Conservation (phyloP, 306 rosid species). For the Quercus rubra region DNA sequence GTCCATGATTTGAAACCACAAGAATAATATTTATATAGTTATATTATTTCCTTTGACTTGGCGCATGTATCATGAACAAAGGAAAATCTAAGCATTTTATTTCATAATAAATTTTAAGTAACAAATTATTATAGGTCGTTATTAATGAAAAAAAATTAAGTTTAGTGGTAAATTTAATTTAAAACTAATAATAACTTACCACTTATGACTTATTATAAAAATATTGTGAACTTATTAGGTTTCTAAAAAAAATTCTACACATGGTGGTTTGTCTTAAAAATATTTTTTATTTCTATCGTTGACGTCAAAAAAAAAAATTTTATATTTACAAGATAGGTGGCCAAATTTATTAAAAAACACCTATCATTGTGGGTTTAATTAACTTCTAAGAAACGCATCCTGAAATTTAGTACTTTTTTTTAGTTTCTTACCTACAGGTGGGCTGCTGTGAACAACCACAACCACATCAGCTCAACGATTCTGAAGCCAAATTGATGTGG, state of each 20-base stretch:
- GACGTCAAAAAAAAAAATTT: too few species aligned
- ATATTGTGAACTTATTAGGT: rapidly evolving
- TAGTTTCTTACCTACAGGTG: too few species aligned
- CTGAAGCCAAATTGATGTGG: not conserved
- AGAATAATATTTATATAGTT: too few species aligned
- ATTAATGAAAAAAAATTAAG: too few species aligned
- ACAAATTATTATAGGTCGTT: rapidly evolving
- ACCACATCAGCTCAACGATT: not conserved
- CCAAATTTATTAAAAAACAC: not conserved
- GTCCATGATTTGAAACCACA: too few species aligned
- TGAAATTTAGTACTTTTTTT: too few species aligned
- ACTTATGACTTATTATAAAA: too few species aligned
- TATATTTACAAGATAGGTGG: not conserved
- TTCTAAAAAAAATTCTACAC: not conserved
- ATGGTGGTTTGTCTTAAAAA: not conserved
- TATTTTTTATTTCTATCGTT: not conserved
- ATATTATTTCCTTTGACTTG: too few species aligned
- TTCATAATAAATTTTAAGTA: too few species aligned
- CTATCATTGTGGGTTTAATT: not conserved
- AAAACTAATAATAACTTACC: rapidly evolving
- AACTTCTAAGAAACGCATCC: not conserved
- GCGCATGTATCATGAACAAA: too few species aligned
- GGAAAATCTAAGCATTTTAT: too few species aligned
- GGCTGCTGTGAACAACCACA: not conserved
- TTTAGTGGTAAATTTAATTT: rapidly evolving